Base-by-base conservation (phyloP, 768 basidiomycete species). In the Chalciporus pseudorubinellus region DNA sequence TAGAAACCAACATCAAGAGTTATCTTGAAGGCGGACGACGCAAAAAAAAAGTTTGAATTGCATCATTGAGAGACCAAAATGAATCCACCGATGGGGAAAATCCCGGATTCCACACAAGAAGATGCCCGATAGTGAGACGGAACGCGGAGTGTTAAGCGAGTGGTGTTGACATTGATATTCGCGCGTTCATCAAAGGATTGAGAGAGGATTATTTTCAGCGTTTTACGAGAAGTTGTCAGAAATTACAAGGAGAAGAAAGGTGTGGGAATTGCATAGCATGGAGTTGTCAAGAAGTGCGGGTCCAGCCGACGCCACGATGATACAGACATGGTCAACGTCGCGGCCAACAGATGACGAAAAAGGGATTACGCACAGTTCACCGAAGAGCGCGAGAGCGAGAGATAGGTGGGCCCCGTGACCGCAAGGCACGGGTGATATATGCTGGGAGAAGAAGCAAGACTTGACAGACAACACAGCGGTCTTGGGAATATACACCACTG, bases 401-500 rank as follows among this genome's bases (percentile, higher is more conserved):
- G 79, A 74, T 29, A 88, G 74, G 43, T 81, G 80, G 3, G 85
- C 84, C 34, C 71, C 77, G 29, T 77, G 73, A 2, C 86, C 87
- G 60, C 77, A 79, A 10, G 78, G 77, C 22, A 68, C 69, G 13
- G 71, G 56, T 0, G 76, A 60, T 29, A 87, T 77, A 40, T 63
- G 54, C 20, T 64, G 64, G 29, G 77, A 72, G 41, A 83, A 62
- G 38, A 75, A 72, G 65, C 80, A 84, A 1, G 79, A 78, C 57
- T 74, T 75, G 40, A 75, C 77, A 28, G 87, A 89, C 18, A 90
- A 72, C 18, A 89, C 76, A 40, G 78, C 73, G 48, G 70, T 54
- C 67, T 82, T 86, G 31, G 85, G 82, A 59, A 89, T 87, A 31
- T 73, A 74, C 8, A 81, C 84, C 44, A 89, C 87, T 89, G 49